Evolutionary conservation across 108 stramenopile species (phyloP).

Genomic region (Cylindrotheca closterium): DNA sequence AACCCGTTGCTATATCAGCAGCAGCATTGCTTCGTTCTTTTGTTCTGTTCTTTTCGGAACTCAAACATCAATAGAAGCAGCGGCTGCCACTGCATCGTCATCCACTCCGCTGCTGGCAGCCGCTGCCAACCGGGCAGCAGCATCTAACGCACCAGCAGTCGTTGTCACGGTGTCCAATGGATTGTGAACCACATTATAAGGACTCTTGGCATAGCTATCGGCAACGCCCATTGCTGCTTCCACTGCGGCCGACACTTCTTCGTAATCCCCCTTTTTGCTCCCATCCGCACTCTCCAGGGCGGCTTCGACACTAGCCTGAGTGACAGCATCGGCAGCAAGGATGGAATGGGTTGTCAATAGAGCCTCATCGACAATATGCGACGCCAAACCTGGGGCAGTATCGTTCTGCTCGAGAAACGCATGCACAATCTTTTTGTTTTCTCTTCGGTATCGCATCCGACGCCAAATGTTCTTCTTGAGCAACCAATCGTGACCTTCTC

Average conservation of each 20-base stretch:
- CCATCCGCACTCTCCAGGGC: no score
- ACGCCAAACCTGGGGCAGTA: neutral
- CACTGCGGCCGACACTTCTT: constrained; percentile 31
- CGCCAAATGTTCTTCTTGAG: constrained; percentile 89
- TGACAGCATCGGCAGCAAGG: neutral
- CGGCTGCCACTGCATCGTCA: constrained; percentile 29
- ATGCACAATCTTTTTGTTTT: constrained; percentile 75
- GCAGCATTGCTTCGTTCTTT: no score
- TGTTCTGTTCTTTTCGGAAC: no score
- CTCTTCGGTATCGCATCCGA: constrained; percentile 85
- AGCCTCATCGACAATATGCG: constrained; percentile 30
- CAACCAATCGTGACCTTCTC: constrained; percentile 81
- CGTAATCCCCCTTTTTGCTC: neutral
- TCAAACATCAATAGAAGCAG: no score
- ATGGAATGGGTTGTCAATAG: constrained; percentile 4
- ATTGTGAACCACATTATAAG: constrained; percentile 26
- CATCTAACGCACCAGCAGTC: constrained; percentile 55
- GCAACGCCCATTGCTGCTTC: constrained; percentile 61
- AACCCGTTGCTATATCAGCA: no score
- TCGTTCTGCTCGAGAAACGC: constrained; percentile 17
- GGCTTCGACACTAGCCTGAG: neutral
- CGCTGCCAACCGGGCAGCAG: constrained; percentile 56
- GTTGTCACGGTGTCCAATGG: constrained; percentile 13
- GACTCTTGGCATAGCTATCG: constrained; percentile 35
- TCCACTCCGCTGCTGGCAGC: constrained; percentile 7